A percentile compares a stretch with the other conserved stretches of the same genome.
Conservation (phyloP, 176 grass and related monocot genomes). For the Musa schizocarpa region DNA sequence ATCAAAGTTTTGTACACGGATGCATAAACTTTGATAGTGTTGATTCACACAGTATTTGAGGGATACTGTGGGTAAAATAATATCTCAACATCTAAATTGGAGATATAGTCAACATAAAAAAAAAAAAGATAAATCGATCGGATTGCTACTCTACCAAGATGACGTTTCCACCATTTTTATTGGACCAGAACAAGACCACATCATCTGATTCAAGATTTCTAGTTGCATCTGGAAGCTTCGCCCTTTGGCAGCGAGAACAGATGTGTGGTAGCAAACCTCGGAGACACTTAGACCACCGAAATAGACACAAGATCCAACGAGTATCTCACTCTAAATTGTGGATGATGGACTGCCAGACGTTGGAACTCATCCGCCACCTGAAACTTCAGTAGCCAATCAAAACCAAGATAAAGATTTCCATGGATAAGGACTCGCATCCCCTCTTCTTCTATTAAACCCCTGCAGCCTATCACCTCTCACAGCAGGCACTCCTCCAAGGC, state of each 20-base stretch:
- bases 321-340: neutral
- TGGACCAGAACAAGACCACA: neutral
- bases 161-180: neutral
- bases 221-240: neutral
- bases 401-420: neutral
- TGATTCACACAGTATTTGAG: too few species aligned
- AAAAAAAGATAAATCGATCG: neutral
- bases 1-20: too few species aligned
- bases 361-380: neutral
- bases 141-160: neutral
- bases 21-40: too few species aligned
- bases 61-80: too few species aligned
- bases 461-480: neutral
- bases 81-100: too few species aligned
- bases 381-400: neutral
- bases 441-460: neutral
- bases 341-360: neutral
- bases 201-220: neutral
- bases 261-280: too few species aligned
- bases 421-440: neutral
- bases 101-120: too few species aligned
- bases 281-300: too few species aligned
- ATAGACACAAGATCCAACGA: neutral
- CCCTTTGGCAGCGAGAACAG: too few species aligned
- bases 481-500: neutral